Conservation (phyloP, 2,329 filamentous ascomycete species). For the Epichloe uncinata region DNA sequence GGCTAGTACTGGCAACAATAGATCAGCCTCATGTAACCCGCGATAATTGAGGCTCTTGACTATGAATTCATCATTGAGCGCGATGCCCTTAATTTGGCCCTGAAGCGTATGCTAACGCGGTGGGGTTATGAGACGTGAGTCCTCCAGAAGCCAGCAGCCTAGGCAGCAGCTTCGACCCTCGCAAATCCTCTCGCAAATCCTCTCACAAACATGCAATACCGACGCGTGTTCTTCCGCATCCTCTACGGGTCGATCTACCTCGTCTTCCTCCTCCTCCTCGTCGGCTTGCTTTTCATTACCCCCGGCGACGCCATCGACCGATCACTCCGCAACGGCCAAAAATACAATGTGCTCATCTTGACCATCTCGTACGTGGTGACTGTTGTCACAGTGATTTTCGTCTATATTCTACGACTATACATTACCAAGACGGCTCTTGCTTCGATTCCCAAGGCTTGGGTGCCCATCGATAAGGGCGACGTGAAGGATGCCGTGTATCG, state of each 20-base stretch:
- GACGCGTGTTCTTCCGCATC: conserved; percentile 54
- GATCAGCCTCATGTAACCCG: too few relatives aligned
- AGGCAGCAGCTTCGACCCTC: too few relatives aligned
- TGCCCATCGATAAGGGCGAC: conserved; percentile 77
- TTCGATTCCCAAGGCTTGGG: conserved; percentile 74
- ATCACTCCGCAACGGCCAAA: conserved; percentile 50
- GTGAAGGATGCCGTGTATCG: conserved; percentile 60
- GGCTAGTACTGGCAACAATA: too few relatives aligned
- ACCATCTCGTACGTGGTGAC: conserved; percentile 63
- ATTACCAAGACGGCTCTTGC: conserved; percentile 68
- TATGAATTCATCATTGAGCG: too few relatives aligned
- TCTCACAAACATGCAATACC: conserved; percentile 8
- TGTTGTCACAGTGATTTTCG: conserved; percentile 53
- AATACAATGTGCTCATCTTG: conserved; percentile 75
- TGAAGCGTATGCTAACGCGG: too few relatives aligned
- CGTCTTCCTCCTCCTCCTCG: conserved; percentile 58
- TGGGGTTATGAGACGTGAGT: too few relatives aligned
- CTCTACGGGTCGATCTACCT: conserved; percentile 72
- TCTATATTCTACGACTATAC: conserved; percentile 77
- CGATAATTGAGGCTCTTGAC: too few relatives aligned
- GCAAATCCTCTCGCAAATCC: background rate
- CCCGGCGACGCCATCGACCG: conserved; percentile 73
- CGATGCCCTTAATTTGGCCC: too few relatives aligned
- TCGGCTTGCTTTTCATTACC: conserved; percentile 63
- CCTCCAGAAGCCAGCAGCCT: too few relatives aligned